Evolutionary conservation across 768 basidiomycete species (phyloP).

Genomic region (Pleurotus pulmonarius): DNA sequence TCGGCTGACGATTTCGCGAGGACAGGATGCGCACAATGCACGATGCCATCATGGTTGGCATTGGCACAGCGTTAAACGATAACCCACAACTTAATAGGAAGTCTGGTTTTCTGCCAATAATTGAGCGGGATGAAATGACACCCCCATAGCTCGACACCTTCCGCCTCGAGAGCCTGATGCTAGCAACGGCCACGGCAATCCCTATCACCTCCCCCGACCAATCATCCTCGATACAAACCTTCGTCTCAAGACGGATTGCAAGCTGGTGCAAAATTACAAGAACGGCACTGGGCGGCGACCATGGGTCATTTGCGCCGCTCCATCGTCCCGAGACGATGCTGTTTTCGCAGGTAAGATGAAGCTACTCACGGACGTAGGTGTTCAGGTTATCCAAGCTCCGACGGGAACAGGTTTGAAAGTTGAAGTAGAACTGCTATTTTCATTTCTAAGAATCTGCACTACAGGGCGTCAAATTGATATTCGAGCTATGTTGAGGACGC

Average conservation of each 20-base stretch:
- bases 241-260: conserved; percentile 62
- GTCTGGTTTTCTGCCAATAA: conserved; percentile 16
- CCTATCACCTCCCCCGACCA: conserved; percentile 65
- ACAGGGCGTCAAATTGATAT: conserved; percentile 19
- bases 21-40: conserved; percentile 88
- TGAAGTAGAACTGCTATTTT: too few relatives aligned
- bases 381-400: conserved; percentile 52
- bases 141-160: conserved; percentile 49
- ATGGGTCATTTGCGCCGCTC: conserved; percentile 59
- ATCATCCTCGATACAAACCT: conserved; percentile 79
- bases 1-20: neutral
- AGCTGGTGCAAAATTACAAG: conserved; percentile 63
- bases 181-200: conserved; percentile 20
- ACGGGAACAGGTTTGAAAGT: conserved; percentile 28
- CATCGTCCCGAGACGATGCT: conserved; percentile 5
- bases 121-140: neutral
- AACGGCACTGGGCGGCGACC: conserved; percentile 61
- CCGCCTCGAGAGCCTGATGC: conserved; percentile 30
- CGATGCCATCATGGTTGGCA: conserved; percentile 88
- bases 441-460: too few relatives aligned
- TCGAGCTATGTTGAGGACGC: conserved; percentile 41
- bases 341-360: conserved; percentile 13
- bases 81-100: conserved; percentile 92
- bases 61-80: conserved; percentile 87
- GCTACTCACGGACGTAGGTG: conserved; percentile 63